Percentiles rank a stretch among this genome's conserved stretches.
Conservation (phyloP, 371 early-diverging fungal genomes). For the Capniomyces stellatus region DNA sequence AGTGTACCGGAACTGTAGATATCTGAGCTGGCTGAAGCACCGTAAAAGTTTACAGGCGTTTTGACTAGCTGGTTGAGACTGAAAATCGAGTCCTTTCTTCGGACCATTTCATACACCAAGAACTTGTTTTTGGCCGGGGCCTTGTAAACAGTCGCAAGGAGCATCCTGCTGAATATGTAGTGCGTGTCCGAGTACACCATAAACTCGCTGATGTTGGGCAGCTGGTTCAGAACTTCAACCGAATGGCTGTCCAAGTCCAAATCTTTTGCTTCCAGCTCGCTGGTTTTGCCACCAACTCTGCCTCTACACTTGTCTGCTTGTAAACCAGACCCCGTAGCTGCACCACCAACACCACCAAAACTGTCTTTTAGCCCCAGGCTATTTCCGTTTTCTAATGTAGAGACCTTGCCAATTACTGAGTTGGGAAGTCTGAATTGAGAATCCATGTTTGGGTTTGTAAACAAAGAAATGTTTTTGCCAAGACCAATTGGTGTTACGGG, state of each 20-base stretch:
- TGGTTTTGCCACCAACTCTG: no score
- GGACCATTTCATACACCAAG: constrained; percentile 1
- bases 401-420: no score
- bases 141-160: neutral
- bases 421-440: neutral
- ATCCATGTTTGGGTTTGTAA: neutral
- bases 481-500: neutral
- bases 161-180: neutral
- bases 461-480: neutral
- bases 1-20: no score
- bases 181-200: neutral
- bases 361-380: neutral
- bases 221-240: neutral
- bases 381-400: neutral
- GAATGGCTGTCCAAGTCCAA: neutral
- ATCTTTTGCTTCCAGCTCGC: no score
- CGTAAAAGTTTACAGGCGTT: no score
- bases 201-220: neutral
- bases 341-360: neutral
- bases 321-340: no score
- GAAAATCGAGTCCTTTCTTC: neutral
- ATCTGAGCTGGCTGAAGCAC: no score
- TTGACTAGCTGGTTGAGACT: no score
- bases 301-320: no score
- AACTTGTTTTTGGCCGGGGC: neutral